Percentiles rank a stretch among this genome's conserved stretches.
These are phyloP conservation scores for Amphibolis antarctica DNA, from an alignment of 106 monocot species.

Conservation along the genomic window DNA sequence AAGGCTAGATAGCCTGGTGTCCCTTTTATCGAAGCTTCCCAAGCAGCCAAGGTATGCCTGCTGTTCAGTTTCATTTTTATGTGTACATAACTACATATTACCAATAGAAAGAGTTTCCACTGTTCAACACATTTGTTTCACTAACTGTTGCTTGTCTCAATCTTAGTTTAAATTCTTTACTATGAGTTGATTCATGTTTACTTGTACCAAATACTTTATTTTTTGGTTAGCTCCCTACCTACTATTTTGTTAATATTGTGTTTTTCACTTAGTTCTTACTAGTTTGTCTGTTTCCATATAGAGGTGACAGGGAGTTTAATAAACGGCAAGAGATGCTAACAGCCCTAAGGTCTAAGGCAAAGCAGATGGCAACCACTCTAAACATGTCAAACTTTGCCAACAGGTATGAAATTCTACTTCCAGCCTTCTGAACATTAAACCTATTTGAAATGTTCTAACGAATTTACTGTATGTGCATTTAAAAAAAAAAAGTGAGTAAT, in stretches of 20 bases:
- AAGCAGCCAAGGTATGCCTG: slow-evolving; percentile 48
- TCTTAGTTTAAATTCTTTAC: too few relatives aligned
- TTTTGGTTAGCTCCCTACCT: neutral
- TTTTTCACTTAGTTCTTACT: too few relatives aligned
- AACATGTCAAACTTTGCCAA: slow-evolving; percentile 58
- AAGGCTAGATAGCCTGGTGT: slow-evolving; percentile 61
- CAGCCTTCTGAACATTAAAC: neutral
- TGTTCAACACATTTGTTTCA: too few relatives aligned
- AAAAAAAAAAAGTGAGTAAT: too few relatives aligned
- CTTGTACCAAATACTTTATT: neutral
- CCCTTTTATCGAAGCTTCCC: slow-evolving; percentile 53
- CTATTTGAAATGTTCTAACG: neutral
- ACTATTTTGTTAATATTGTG: too few relatives aligned
- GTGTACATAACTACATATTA: neutral
- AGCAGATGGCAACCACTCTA: slow-evolving; percentile 46
- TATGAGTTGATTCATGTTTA: too few relatives aligned
- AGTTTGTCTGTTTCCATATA: slow-evolving; percentile 4
- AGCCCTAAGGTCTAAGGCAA: slow-evolving; percentile 51
- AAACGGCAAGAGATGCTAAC: slow-evolving; percentile 58
- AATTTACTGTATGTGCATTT: too few relatives aligned
- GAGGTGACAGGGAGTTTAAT: slow-evolving; percentile 56
- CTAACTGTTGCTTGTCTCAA: too few relatives aligned
- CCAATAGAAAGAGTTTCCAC: too few relatives aligned
- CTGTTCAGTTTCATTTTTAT: neutral
- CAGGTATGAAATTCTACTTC: slow-evolving; percentile 28